Evolutionary conservation across 192 early-diverging fungal genomes (phyloP).

Genomic region (Backusella psychrophila): DNA sequence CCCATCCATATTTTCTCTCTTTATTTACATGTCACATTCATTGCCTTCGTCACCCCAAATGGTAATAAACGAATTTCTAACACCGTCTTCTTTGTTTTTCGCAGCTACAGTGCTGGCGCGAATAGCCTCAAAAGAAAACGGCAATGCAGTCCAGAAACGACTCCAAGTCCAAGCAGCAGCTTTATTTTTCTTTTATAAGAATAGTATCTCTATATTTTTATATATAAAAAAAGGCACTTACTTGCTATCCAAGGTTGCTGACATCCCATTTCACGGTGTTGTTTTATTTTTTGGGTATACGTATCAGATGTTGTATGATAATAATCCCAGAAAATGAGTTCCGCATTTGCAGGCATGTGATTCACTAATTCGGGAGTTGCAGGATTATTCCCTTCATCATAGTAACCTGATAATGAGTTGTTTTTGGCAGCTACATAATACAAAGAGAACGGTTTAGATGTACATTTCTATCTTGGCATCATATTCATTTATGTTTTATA

Average conservation of each 20-base stretch:
- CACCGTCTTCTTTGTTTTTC: constrained; percentile 53
- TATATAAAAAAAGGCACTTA: constrained; percentile 27
- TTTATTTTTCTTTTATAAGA: constrained; percentile 1
- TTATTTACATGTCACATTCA: constrained; percentile 74
- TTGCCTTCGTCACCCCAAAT: constrained; percentile 93
- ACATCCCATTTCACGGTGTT: constrained; percentile 81
- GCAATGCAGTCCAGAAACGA: constrained; percentile 77
- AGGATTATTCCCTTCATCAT: constrained; percentile 63
- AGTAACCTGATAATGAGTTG: constrained; percentile 79
- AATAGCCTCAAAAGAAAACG: constrained; percentile 76
- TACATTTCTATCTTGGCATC: not conserved
- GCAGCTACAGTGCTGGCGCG: constrained; percentile 70
- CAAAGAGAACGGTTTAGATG: constrained; percentile 24
- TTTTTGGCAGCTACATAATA: constrained; percentile 66
- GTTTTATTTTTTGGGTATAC: constrained; percentile 75
- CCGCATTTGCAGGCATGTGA: constrained; percentile 61
- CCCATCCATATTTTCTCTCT: not conserved
- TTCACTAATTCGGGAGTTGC: constrained; percentile 53
- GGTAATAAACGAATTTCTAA: constrained; percentile 78
- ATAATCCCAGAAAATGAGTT: constrained; percentile 88
- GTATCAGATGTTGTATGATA: constrained; percentile 72
- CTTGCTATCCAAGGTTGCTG: constrained; percentile 80
- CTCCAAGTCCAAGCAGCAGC: constrained; percentile 81
- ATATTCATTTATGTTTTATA: constrained; percentile 2
- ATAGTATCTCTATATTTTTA: not conserved